A percentile compares a stretch with the other conserved stretches of the same genome.
These are phyloP conservation scores for Pseudocohnilembus persalinus DNA, from an alignment of 169 alveolate species.

Conservation along the genomic window DNA sequence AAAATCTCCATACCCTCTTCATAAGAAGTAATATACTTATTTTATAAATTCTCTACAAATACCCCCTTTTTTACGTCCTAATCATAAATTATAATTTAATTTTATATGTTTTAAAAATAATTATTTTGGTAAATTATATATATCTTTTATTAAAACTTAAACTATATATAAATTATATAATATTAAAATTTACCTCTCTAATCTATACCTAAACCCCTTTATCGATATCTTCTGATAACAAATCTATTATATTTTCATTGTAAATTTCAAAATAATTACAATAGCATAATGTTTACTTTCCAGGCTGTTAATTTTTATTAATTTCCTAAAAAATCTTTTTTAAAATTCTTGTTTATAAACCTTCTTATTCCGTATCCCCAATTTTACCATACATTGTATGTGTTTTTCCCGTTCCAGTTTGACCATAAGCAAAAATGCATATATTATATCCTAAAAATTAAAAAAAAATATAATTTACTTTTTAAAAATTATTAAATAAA, in stretches of 20 bases:
- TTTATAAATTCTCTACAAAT: slow-evolving; percentile 16
- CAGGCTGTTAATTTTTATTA: not conserved
- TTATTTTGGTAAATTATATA: too few species aligned
- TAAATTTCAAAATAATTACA: not conserved
- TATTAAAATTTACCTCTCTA: not conserved
- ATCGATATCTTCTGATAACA: not conserved
- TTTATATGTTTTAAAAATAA: too few species aligned
- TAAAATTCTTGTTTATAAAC: not conserved
- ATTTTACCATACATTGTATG: not conserved
- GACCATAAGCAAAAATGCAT: not conserved
- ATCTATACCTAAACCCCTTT: too few species aligned
- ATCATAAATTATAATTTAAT: too few species aligned
- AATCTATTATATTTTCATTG: not conserved
- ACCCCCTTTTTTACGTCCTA: not conserved
- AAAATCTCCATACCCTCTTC: slow-evolving; percentile 24
- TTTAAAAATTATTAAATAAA: too few species aligned
- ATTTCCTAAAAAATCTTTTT: too few species aligned
- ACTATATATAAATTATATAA: too few species aligned
- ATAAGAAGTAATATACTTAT: slow-evolving; percentile 12
- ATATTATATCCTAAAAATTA: not conserved
- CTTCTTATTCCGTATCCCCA: not conserved
- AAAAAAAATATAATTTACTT: too few species aligned
- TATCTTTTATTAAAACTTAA: too few species aligned
- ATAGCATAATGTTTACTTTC: not conserved
- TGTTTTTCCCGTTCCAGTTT: not conserved